Percentiles rank a stretch among this genome's conserved stretches.
Evolutionary conservation across 441 rosid species (phyloP).

Genomic region (Bruguiera hainesii): DNA sequence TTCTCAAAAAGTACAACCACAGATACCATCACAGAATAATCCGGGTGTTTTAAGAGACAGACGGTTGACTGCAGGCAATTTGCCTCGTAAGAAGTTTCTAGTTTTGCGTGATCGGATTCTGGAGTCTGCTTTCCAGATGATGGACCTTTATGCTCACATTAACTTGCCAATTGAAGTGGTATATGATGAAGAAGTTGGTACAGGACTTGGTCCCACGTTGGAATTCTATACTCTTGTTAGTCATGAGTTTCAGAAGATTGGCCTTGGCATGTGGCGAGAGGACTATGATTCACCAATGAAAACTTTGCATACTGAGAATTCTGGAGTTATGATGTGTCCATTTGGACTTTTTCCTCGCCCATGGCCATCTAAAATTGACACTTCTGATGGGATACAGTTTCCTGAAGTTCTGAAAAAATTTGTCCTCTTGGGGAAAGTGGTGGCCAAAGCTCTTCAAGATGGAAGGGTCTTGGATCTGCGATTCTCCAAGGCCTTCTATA

Average conservation of each 20-base stretch:
- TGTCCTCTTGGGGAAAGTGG: constrained; percentile 79
- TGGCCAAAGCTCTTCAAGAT: constrained; percentile 95
- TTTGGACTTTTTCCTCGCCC: constrained; percentile 89
- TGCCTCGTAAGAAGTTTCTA: constrained; percentile 70
- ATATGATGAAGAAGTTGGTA: constrained; percentile 94
- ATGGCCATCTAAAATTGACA: constrained; percentile 46
- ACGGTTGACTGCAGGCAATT: constrained; percentile 38
- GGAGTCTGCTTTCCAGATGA: constrained; percentile 84
- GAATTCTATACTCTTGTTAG: constrained; percentile 94
- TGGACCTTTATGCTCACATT: constrained; percentile 59
- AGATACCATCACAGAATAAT: constrained; percentile 40
- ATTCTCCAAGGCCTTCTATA: constrained; percentile 87
- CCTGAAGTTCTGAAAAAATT: constrained; percentile 58
- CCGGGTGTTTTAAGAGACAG: constrained; percentile 51
- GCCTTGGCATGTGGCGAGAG: constrained; percentile 92
- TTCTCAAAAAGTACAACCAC: constrained; percentile 41
- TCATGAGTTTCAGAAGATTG: constrained; percentile 78
- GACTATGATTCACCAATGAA: constrained; percentile 38
- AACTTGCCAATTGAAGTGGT: constrained; percentile 82
- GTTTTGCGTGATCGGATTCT: constrained; percentile 71
- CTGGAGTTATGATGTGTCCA: constrained; percentile 35
- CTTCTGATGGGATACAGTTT: constrained; percentile 40
- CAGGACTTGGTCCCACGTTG: constrained; percentile 98
- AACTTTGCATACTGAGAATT: constrained; percentile 24
- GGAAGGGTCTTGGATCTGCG: constrained; percentile 94